A percentile compares a stretch with the other conserved stretches of the same genome.
Evolutionary conservation across 108 stramenopile species (phyloP).

Genomic region (Fragilaria radians): DNA sequence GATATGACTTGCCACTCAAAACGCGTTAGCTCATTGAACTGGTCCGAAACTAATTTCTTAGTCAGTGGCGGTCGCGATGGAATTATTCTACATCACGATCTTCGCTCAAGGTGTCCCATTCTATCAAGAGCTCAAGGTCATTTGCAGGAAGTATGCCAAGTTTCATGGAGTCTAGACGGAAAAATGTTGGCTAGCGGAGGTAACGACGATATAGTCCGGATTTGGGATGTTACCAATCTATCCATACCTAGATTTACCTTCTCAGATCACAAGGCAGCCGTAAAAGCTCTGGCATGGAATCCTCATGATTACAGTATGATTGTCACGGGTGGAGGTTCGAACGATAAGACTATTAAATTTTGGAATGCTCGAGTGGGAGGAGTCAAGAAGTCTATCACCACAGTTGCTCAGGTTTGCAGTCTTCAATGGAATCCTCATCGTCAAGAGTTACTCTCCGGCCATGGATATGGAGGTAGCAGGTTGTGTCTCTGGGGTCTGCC

Average conservation of each 20-base stretch:
- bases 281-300: not conserved
- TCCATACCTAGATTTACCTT: not conserved
- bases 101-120: not conserved
- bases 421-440: not conserved
- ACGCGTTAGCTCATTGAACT: not conserved
- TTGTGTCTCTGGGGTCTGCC: not conserved
- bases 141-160: not conserved
- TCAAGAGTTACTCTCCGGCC: not conserved
- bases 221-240: not conserved
- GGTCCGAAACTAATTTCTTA: not conserved
- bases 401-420: not conserved
- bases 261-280: not conserved
- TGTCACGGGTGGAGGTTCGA: not conserved
- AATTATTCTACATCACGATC: not conserved
- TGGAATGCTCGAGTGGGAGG: not conserved
- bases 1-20: not conserved
- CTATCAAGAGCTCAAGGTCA: not conserved
- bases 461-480: not conserved
- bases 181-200: slow-evolving; percentile 1
- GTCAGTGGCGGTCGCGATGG: not conserved
- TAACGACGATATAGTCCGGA: not conserved
- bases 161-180: not conserved
- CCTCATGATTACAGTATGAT: not conserved
- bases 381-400: not conserved
- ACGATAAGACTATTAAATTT: not conserved